phyloP scores from a whole-genome alignment of 2,329 filamentous ascomycete species.

The Colletotrichum sp. region DNA sequence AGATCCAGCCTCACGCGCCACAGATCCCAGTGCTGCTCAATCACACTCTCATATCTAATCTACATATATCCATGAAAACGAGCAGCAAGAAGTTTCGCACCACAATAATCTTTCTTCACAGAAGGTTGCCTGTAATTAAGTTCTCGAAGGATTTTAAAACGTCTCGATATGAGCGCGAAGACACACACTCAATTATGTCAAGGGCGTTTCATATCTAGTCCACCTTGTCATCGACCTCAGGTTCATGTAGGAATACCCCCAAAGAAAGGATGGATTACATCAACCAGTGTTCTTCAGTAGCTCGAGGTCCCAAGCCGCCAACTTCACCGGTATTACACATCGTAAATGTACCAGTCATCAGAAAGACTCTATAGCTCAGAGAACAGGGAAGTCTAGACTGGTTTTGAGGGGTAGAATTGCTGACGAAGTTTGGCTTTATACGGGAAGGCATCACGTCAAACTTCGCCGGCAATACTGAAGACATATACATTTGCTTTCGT shows the following conservation, averaged over 20 bases:
- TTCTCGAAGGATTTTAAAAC: fast-evolving
- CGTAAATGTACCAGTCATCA: background rate
- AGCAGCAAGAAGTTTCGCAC: background rate
- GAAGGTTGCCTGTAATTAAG: background rate
- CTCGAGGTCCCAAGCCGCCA: background rate
- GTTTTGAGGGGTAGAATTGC: background rate
- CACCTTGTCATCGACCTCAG: background rate
- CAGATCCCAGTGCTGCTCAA: background rate
- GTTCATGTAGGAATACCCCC: background rate
- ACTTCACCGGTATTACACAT: fast-evolving
- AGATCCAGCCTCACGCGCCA: fast-evolving
- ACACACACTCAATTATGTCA: fast-evolving
- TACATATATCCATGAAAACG: background rate
- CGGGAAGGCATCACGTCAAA: background rate
- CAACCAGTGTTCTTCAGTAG: background rate
- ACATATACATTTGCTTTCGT: fast-evolving
- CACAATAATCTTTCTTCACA: background rate
- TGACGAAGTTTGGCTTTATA: background rate
- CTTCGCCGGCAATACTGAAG: fast-evolving
- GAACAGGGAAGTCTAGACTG: no score
- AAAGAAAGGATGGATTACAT: background rate
- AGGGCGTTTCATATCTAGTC: fast-evolving
- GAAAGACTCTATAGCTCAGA: background rate
- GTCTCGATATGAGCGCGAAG: fast-evolving
- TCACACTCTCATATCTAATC: background rate